phyloP scores from a whole-genome alignment of 257 asterid genomes.

The Linaria vulgaris region DNA sequence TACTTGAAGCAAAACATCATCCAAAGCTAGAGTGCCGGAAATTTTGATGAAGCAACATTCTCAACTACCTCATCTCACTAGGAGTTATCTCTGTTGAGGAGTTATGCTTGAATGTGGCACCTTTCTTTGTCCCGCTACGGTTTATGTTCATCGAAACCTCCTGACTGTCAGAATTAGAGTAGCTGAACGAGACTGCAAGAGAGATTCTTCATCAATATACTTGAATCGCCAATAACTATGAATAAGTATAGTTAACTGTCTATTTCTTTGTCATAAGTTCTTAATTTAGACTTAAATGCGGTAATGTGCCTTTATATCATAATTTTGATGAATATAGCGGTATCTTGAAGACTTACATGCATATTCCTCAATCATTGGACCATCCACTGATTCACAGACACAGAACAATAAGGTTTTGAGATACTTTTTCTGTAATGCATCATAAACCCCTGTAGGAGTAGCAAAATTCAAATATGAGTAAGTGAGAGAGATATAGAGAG shows the following conservation, averaged over 20 bases:
- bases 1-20: conserved; percentile 1
- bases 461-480: conserved; percentile 13
- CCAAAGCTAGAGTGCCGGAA: conserved; percentile 11
- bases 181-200: conserved; percentile 84
- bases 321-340: conserved; percentile 10
- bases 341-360: conserved; percentile 58
- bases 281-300: not conserved
- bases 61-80: conserved; percentile 77
- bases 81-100: conserved; percentile 75
- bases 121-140: conserved; percentile 80
- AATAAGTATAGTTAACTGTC: not conserved
- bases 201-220: conserved; percentile 27
- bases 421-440: conserved; percentile 88
- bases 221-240: conserved; percentile 21
- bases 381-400: conserved; percentile 77
- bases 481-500: conserved; percentile 21
- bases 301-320: not conserved
- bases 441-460: conserved; percentile 70
- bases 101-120: conserved; percentile 66
- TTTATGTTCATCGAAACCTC: conserved; percentile 90
- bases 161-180: conserved; percentile 68
- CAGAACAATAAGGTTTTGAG: conserved; percentile 86
- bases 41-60: conserved; percentile 4
- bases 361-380: conserved; percentile 92
- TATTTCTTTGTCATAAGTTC: not conserved